Conservation (phyloP, 805 yeast species). For the Metschnikowia peoriensis region DNA sequence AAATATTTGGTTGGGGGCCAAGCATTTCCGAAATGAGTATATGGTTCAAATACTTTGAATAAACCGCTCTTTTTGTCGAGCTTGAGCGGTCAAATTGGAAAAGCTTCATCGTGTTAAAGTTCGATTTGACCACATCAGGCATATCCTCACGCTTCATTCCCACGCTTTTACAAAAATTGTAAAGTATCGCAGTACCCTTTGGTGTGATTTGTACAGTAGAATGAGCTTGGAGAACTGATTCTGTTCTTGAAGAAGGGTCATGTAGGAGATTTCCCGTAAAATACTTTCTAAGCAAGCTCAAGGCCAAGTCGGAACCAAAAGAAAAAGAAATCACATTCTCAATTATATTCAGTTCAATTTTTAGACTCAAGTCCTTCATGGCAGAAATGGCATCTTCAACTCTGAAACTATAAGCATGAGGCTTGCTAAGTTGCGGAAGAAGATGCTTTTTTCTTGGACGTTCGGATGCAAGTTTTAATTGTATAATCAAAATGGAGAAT, state of each 20-base stretch:
- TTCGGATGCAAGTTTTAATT: constrained; percentile 30
- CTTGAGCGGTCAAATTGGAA: constrained; percentile 61
- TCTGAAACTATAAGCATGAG: constrained; percentile 53
- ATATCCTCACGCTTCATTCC: constrained; percentile 45
- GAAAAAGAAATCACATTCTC: constrained; percentile 54
- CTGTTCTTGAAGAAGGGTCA: constrained; percentile 71
- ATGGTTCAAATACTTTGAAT: constrained; percentile 62
- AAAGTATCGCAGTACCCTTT: constrained; percentile 76
- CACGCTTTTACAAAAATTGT: constrained; percentile 53
- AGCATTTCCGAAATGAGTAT: constrained; percentile 60
- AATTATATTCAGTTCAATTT: constrained; percentile 46
- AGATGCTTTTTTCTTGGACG: constrained; percentile 17
- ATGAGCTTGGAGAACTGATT: constrained; percentile 40
- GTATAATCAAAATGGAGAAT: constrained; percentile 48
- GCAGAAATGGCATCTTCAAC: constrained; percentile 48
- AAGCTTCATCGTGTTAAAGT: constrained; percentile 69
- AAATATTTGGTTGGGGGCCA: constrained; percentile 68
- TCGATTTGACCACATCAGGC: constrained; percentile 52
- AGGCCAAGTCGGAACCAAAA: constrained; percentile 48
- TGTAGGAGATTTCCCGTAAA: constrained; percentile 66
- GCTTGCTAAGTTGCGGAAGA: constrained; percentile 27
- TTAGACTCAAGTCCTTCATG: constrained; percentile 50
- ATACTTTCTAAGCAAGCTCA: constrained; percentile 47
- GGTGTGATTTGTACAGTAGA: constrained; percentile 79
- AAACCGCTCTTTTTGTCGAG: constrained; percentile 54